A percentile compares a stretch with the other conserved stretches of the same genome.
phyloP scores from a whole-genome alignment of 768 basidiomycete genomes.

The Udeniomyces megalosporus region DNA sequence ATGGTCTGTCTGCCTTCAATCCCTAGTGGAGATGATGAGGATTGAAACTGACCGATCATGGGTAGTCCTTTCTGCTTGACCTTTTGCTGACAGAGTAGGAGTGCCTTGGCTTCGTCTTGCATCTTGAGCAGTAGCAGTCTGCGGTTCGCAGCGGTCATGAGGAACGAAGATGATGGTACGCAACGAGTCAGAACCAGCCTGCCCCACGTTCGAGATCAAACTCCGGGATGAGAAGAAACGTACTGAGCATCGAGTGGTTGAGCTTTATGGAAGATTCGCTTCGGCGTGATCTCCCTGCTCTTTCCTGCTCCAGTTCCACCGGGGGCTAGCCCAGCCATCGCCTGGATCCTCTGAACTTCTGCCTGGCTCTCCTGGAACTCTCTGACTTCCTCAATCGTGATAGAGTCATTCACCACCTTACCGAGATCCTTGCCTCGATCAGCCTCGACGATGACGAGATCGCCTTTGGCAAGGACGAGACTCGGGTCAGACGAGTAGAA shows the following conservation, averaged over 20 bases:
- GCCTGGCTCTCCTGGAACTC: constrained; percentile 70
- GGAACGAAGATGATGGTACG: neutral
- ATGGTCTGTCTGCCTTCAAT: neutral
- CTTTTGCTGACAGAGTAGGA: constrained; percentile 75
- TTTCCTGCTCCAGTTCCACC: constrained; percentile 26
- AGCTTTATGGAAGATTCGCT: constrained; percentile 88
- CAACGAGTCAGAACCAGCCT: neutral
- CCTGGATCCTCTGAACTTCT: constrained; percentile 32
- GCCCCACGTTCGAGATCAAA: neutral
- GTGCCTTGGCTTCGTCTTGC: constrained; percentile 79
- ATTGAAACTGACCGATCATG: constrained; percentile 69
- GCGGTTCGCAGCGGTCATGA: neutral
- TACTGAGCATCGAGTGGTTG: constrained; percentile 64
- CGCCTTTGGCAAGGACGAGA: constrained; percentile 57
- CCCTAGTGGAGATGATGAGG: neutral
- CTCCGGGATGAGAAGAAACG: constrained; percentile 21
- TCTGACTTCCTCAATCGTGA: constrained; percentile 78
- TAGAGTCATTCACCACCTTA: constrained; percentile 66
- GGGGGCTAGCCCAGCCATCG: constrained; percentile 36
- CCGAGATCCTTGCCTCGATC: constrained; percentile 88
- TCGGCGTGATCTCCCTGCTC: constrained; percentile 90
- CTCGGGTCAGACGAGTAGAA: constrained; percentile 69
- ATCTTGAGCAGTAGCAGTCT: constrained; percentile 65
- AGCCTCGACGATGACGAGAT: constrained; percentile 90
- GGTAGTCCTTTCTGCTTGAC: constrained; percentile 85